Conservation (phyloP, 192 early-diverging fungal species). For the Coemansia sp. region DNA sequence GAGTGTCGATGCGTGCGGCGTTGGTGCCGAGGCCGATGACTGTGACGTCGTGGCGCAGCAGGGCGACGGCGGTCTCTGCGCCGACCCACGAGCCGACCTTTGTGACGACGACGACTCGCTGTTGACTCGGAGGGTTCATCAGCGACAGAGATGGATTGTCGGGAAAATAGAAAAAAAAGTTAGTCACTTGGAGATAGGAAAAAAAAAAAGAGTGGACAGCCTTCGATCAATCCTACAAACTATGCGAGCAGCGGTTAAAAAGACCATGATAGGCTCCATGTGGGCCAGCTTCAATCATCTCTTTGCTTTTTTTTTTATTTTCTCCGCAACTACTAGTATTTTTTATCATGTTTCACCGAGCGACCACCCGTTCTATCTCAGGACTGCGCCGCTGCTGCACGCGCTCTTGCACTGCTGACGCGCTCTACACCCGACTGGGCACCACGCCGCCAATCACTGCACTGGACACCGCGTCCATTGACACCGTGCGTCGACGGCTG, state of each 20-base stretch:
- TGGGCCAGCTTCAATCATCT: too few relatives aligned
- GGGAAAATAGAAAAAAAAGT: too few relatives aligned
- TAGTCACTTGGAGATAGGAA: too few relatives aligned
- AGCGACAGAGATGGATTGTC: too few relatives aligned
- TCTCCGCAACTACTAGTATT: constrained; percentile 2
- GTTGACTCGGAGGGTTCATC: background rate
- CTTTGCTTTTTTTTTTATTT: background rate
- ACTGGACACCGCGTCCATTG: constrained; percentile 15
- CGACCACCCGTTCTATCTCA: too few relatives aligned
- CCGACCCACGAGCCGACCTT: constrained; percentile 32
- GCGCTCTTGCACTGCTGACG: background rate
- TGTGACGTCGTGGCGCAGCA: constrained; percentile 20
- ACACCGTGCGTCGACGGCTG: constrained; percentile 29
- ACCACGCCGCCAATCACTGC: constrained; percentile 17
- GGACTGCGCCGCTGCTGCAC: too few relatives aligned
- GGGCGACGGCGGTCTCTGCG: constrained; percentile 20
- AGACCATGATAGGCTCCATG: too few relatives aligned
- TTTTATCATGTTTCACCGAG: too few relatives aligned
- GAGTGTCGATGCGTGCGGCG: constrained; percentile 11
- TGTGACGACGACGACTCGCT: constrained; percentile 24
- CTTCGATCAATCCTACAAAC: too few relatives aligned
- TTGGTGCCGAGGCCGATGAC: constrained; percentile 28
- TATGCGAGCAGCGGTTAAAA: too few relatives aligned
- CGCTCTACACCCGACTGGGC: background rate
- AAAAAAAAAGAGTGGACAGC: too few relatives aligned